Conservation (phyloP, 1,284 basidiomycete species). For the Amylostereum areolatum region DNA sequence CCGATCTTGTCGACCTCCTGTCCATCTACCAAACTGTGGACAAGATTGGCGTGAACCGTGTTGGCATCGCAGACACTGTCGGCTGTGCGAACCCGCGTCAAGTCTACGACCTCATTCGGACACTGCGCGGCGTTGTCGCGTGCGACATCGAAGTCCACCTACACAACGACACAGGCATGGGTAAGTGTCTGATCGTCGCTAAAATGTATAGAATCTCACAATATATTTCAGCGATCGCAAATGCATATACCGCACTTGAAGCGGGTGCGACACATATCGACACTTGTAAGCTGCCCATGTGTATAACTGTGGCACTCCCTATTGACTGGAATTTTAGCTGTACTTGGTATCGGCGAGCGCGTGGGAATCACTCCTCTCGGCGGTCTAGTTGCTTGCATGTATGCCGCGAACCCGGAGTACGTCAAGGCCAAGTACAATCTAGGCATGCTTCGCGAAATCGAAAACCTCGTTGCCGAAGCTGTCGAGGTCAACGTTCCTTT, state of each 20-base stretch:
- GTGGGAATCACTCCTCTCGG: conserved; percentile 99
- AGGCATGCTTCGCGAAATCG: conserved; percentile 94
- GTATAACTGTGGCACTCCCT: not conserved
- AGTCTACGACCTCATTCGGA: conserved; percentile 97
- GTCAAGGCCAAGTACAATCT: conserved; percentile 99
- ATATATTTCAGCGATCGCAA: conserved; percentile 77
- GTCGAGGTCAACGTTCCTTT: conserved; percentile 98
- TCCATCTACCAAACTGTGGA: conserved; percentile 99
- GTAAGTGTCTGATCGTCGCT: conserved; percentile 26
- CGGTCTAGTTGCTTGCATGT: conserved; percentile 95
- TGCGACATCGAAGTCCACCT: conserved; percentile 99
- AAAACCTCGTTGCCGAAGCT: conserved; percentile 98
- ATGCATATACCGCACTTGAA: conserved; percentile 97
- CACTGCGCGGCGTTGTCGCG: conserved; percentile 89
- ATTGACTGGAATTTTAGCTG: conserved; percentile 33
- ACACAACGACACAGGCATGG: conserved; percentile 98
- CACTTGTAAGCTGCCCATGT: conserved; percentile 59
- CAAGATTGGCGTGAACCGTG: conserved; percentile 99
- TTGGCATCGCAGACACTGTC: conserved; percentile 99
- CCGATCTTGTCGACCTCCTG: conserved; percentile 96
- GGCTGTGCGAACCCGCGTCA: conserved; percentile 98
- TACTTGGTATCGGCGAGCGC: conserved; percentile 97
- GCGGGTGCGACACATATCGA: conserved; percentile 99
- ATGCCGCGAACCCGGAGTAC: conserved; percentile 95
- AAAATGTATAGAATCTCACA: too few species aligned